Evolutionary conservation across 2,329 filamentous ascomycete species (phyloP).

Genomic region (Epichloe festucae): DNA sequence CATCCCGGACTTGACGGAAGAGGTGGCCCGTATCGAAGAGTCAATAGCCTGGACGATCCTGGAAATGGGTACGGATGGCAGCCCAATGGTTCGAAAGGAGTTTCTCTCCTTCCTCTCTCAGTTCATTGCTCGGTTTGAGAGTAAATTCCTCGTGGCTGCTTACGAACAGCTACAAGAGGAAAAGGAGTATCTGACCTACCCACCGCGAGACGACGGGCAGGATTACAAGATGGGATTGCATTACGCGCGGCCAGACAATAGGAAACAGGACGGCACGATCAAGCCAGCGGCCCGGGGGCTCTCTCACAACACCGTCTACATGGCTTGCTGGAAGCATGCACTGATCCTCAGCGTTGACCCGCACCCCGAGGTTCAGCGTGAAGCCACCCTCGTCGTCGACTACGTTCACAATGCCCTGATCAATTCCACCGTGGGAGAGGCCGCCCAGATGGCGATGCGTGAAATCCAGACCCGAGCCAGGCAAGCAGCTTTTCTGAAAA

Average conservation of each 20-base stretch:
- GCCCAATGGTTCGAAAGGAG: conserved; percentile 86
- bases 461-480: conserved; percentile 49
- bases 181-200: conserved; percentile 50
- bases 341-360: conserved; percentile 86
- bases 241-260: conserved; percentile 42
- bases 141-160: conserved; percentile 80
- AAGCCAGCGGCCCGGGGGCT: conserved; percentile 44
- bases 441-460: conserved; percentile 60
- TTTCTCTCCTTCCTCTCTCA: conserved; percentile 86
- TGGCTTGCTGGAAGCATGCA: conserved; percentile 87
- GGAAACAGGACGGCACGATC: conserved; percentile 44
- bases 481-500: conserved; percentile 31
- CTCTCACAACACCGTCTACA: conserved; percentile 81
- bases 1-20: conserved; percentile 82
- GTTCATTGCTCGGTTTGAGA: conserved; percentile 81
- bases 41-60: conserved; percentile 79
- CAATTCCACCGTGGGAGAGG: conserved; percentile 59
- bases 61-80: conserved; percentile 87
- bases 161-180: conserved; percentile 86
- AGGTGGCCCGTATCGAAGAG: conserved; percentile 84
- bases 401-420: conserved; percentile 68
- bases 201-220: conserved; percentile 41
- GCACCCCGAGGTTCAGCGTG: conserved; percentile 80
- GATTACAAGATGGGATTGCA: conserved; percentile 51
- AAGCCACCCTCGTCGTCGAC: conserved; percentile 76